Evolutionary conservation across 2,329 filamentous ascomycete species (phyloP), one percentile per base, ranked within the genome.

Genomic region (Fusarium drepaniforme): DNA sequence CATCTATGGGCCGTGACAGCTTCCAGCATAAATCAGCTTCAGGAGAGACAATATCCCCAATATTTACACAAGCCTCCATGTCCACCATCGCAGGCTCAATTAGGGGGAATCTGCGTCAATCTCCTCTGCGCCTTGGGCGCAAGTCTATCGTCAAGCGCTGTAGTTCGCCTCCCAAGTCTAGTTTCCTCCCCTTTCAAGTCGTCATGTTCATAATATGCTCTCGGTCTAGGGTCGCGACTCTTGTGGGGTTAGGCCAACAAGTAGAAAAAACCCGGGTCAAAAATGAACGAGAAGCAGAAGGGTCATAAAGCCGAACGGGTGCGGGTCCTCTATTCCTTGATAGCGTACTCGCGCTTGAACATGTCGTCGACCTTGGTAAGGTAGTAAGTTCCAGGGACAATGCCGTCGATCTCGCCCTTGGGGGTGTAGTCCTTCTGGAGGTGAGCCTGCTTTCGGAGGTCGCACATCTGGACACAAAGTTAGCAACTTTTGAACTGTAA

Each of bases 371-470:
- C 90, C 83, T 92, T 91, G 81, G 90, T 91, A 69, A 97, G 89
- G 86, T 96, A 97, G 87, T 96, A 97, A 25, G 91, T 91, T 69
- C 91, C 92, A 70, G 89, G 85, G 71, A 83, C 82, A 67, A 97
- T 89, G 77, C 90, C 93, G 56, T 93, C 92, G 33, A 88, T 81
- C 64, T 91, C 91, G 68, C 94, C 94, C 79, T 88, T 84, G 72
- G 94, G 94, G 74, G 87, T 90, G 86, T 90, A 97, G 86, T 91
- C 86, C 88, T 96, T 96, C 88, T 95, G 90, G 75, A 96, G 88
- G 83, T 97, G 94, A 66, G 94, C 94, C 85, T 95, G 90, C 86
- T 97, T 93, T 82, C 94, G 93, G 77, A 96, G 88, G 66, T 93
- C 86, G 85, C 94, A 96, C 89, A 95, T 93, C 91, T 94, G 73